These are phyloP conservation scores for Vaccinium vitisidaea DNA, from an alignment of 148 eudicot genomes.

Conservation along the genomic window DNA sequence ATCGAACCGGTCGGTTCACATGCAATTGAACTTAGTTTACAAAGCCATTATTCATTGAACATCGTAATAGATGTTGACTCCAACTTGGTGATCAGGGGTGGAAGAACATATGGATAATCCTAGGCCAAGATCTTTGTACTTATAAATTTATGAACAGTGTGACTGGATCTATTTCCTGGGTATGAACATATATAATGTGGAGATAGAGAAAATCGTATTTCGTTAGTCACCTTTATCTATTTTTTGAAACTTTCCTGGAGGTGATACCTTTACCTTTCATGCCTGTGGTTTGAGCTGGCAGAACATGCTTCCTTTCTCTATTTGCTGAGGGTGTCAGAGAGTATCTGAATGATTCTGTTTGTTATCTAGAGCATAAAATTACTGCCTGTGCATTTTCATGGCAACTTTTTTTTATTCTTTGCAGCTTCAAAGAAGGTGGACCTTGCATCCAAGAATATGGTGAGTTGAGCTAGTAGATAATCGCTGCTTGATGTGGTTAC, in stretches of 20 bases:
- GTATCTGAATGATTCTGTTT: neutral
- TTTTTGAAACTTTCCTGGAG: neutral
- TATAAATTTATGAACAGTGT: neutral
- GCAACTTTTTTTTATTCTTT: slow-evolving; percentile 5
- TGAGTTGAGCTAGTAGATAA: slow-evolving; percentile 26
- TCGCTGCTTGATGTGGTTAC: neutral
- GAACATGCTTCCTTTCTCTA: neutral
- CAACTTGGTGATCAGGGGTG: neutral
- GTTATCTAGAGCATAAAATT: neutral
- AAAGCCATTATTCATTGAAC: neutral
- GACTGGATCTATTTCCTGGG: neutral
- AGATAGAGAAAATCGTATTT: neutral
- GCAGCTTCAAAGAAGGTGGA: slow-evolving; percentile 51
- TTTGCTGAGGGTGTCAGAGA: neutral
- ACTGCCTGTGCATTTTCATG: neutral
- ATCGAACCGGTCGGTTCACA: neutral
- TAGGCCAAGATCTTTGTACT: neutral
- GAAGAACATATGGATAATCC: neutral
- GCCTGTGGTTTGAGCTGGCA: neutral
- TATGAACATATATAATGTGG: neutral
- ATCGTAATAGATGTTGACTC: neutral
- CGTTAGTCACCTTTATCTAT: slow-evolving; percentile 4
- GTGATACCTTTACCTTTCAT: neutral
- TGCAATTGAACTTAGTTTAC: neutral
- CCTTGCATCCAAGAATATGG: slow-evolving; percentile 40